Base-by-base conservation (phyloP, 1,139 yeast species). In the Meyerozyma carpophila region DNA sequence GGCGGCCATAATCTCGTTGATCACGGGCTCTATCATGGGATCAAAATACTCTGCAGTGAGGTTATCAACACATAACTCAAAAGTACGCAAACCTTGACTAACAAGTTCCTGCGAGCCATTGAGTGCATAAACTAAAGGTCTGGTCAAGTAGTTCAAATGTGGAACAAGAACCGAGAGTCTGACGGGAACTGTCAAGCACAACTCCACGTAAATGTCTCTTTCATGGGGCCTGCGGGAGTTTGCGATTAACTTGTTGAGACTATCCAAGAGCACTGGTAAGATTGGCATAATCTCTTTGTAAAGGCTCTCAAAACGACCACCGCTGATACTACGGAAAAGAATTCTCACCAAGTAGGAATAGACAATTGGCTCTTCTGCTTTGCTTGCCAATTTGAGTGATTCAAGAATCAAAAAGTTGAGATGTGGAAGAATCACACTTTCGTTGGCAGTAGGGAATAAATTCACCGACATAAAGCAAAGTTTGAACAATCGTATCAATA, bases 51-150 rank as follows among this genome's bases (percentile, higher is more conserved):
- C 96, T 0, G 98, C 95, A 0, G 98, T 93, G 46, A 94, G 68
- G 55, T 94, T 94, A 57, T 94, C 99, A 25, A 94, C 96, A 58
- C 98, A 93, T n/a, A 93, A 73, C 57, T 94, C 99, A 46, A 94
- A 76, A 0, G 98, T 93, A 50, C 98, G 75, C 50, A 94, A 70
- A 37, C 98, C 98, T 65, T 93, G 98, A 45, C 93, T 83, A 1
- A 91, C 95, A 42, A 93, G 75, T 51, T 94, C 99, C 48, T 85
- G 96, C 1, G 91, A 76, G 0, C 96, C 96, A 58, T 88, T 87
- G 47, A 94, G 71, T 0, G 99, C 98, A 54, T 82, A 79, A 0
- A 91, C 97, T 43, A 94, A 70, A 0, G 99, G 98, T 48, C 90
- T 77, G 77, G 95, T 90, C 55, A 94, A 70, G 58, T 84, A 86